Conservation (phyloP, 2,329 filamentous ascomycete species). For the Metarhizium anisopliae region DNA sequence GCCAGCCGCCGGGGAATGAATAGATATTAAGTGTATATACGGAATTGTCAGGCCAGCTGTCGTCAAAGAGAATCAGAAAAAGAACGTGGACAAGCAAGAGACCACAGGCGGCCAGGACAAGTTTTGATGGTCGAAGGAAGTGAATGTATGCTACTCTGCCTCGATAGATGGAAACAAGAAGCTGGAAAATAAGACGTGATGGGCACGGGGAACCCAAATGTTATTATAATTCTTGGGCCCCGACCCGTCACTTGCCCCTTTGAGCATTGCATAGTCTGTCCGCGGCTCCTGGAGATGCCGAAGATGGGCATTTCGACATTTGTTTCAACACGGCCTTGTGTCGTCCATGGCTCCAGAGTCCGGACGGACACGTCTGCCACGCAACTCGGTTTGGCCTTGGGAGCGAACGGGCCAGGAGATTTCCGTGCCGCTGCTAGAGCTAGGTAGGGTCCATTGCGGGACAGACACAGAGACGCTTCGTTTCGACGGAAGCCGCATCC, state of each 20-base stretch:
- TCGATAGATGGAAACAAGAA: neutral
- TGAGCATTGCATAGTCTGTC: neutral
- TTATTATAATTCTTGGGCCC: no score
- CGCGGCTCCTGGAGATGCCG: neutral
- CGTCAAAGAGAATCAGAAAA: neutral
- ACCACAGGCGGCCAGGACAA: neutral
- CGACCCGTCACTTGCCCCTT: no score
- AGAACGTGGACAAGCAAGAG: neutral
- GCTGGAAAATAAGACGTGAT: neutral
- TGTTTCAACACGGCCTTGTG: neutral
- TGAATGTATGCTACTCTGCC: neutral
- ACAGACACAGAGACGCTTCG: no score
- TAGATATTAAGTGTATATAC: neutral
- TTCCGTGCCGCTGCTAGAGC: neutral
- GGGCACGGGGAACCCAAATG: neutral
- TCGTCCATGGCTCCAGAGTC: neutral
- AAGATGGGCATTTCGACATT: neutral
- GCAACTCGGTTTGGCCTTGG: neutral
- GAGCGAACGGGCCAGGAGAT: neutral
- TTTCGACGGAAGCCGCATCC: no score
- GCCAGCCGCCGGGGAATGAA: neutral
- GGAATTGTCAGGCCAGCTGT: conserved; percentile 1
- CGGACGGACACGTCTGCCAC: neutral
- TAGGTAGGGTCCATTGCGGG: neutral
- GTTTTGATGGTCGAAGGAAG: neutral